Evolutionary conservation across 306 rosid species (phyloP).

Genomic region (Sphenostylis stenocarpa): DNA sequence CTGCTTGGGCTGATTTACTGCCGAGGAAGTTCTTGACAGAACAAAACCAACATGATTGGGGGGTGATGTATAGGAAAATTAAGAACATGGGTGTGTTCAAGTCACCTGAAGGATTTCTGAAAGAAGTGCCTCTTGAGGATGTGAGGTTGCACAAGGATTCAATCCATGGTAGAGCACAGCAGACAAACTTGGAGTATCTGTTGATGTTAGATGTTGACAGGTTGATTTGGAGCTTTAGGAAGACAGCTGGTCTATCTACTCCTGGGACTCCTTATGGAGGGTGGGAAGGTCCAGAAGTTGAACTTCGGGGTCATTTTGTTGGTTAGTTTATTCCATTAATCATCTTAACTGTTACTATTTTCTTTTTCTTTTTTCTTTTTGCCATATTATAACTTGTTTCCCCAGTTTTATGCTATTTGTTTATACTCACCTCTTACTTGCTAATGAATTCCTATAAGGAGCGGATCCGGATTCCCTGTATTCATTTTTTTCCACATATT

Average conservation of each 20-base stretch:
- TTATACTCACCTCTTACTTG: not conserved
- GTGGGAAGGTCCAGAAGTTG: conserved; percentile 60
- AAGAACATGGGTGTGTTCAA: conserved; percentile 40
- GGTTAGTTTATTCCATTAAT: conserved; percentile 48
- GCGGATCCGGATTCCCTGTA: not conserved
- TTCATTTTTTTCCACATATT: not conserved
- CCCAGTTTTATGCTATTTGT: not conserved
- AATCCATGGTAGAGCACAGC: conserved; percentile 60
- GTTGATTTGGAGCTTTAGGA: conserved; percentile 79
- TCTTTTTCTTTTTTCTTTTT: not conserved
- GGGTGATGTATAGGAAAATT: conserved; percentile 55
- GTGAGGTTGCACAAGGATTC: conserved; percentile 66
- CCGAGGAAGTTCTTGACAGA: conserved; percentile 63
- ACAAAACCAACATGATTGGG: conserved; percentile 62
- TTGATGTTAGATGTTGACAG: conserved; percentile 77
- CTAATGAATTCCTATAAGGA: not conserved
- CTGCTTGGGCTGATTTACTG: conserved; percentile 65
- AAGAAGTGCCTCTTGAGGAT: conserved; percentile 65
- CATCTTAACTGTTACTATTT: not conserved
- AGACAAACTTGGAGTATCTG: conserved; percentile 75
- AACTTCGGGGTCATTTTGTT: conserved; percentile 94
- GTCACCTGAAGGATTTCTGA: conserved; percentile 52
- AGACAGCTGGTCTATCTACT: conserved; percentile 72
- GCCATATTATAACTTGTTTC: not conserved
- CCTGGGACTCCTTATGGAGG: conserved; percentile 68